Percentiles rank a stretch among this genome's conserved stretches.
Evolutionary conservation across 208 protist species (phyloP).

Genomic region (Trypanosomatidae sp.): DNA sequence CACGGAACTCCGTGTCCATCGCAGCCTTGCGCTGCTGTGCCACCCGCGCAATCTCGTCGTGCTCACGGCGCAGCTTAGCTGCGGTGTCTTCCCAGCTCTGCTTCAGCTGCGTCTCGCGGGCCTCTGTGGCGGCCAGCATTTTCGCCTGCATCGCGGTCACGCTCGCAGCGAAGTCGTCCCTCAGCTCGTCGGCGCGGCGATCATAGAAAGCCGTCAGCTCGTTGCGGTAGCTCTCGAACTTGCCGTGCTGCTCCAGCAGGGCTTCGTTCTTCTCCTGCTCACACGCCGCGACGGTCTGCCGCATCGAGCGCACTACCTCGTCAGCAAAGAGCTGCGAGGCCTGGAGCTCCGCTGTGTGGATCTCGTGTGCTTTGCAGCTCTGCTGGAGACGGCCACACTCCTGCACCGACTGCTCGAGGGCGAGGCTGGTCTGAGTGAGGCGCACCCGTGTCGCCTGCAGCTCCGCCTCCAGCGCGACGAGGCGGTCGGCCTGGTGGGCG

Average conservation of each 20-base stretch:
- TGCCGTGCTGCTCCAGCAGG: slow-evolving; percentile 37
- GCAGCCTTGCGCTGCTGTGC: slow-evolving; percentile 27
- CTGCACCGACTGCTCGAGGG: slow-evolving; percentile 7
- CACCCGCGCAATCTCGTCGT: slow-evolving; percentile 31
- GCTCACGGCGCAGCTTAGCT: slow-evolving; percentile 29
- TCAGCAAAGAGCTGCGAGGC: slow-evolving; percentile 19
- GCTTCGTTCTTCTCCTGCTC: slow-evolving; percentile 30
- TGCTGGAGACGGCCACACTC: slow-evolving; percentile 20
- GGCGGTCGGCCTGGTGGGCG: slow-evolving; percentile 28
- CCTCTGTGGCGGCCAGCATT: slow-evolving; percentile 36
- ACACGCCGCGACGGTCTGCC: slow-evolving; percentile 22
- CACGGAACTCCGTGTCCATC: slow-evolving; percentile 43
- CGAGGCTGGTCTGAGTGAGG: slow-evolving; percentile 9
- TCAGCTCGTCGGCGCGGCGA: slow-evolving; percentile 30
- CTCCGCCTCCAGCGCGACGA: slow-evolving; percentile 22
- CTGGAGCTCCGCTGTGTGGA: slow-evolving; percentile 21
- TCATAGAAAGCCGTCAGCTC: slow-evolving; percentile 36
- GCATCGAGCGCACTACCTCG: slow-evolving; percentile 31
- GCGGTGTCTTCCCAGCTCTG: slow-evolving; percentile 42
- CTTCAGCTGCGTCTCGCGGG: slow-evolving; percentile 42
- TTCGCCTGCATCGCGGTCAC: slow-evolving; percentile 24
- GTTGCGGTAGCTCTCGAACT: slow-evolving; percentile 40
- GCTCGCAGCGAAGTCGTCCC: slow-evolving; percentile 30
- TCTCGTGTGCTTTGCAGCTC: slow-evolving; percentile 21
- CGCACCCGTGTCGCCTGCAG: slow-evolving; percentile 20